These are phyloP conservation scores for Zygoascus bituminiphila DNA, from an alignment of 805 yeast genomes.

Conservation along the genomic window DNA sequence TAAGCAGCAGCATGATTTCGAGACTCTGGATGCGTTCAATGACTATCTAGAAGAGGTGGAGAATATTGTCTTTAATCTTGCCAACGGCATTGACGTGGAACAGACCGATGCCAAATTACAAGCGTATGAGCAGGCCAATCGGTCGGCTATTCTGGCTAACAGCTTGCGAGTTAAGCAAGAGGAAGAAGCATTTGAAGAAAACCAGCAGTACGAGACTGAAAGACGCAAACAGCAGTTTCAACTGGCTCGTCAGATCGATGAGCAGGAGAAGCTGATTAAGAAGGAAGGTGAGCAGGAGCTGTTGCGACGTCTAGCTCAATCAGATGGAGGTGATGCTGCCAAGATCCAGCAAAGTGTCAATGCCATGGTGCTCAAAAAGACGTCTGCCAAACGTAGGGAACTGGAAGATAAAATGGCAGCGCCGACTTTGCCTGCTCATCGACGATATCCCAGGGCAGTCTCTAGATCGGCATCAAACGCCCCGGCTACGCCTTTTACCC, in stretches of 20 bases:
- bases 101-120: slow-evolving; percentile 59
- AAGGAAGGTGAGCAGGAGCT: slow-evolving; percentile 47
- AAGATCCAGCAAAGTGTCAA: slow-evolving; percentile 39
- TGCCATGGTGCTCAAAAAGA: slow-evolving; percentile 10
- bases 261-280: slow-evolving; percentile 38
- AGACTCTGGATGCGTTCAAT: slow-evolving; percentile 51
- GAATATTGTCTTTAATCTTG: slow-evolving; percentile 66
- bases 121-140: slow-evolving; percentile 58
- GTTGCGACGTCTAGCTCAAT: slow-evolving; percentile 42
- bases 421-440: neutral
- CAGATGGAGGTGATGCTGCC: slow-evolving; percentile 34
- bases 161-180: slow-evolving; percentile 67
- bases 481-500: slow-evolving; percentile 67
- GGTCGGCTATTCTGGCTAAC: slow-evolving; percentile 66
- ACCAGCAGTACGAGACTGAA: slow-evolving; percentile 65
- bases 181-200: slow-evolving; percentile 49
- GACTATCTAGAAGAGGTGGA: slow-evolving; percentile 79
- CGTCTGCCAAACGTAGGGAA: slow-evolving; percentile 16
- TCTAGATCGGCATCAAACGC: neutral
- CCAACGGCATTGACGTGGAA: slow-evolving; percentile 60
- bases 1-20: slow-evolving; percentile 69
- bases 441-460: neutral
- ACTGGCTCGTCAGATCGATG: slow-evolving; percentile 57
- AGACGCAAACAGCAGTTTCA: slow-evolving; percentile 40
- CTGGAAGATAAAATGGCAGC: slow-evolving; percentile 16